Percentiles rank a stretch among this genome's conserved stretches.
phyloP scores from a whole-genome alignment of 2,329 filamentous ascomycete genomes.

The Chaetomium sp. region DNA sequence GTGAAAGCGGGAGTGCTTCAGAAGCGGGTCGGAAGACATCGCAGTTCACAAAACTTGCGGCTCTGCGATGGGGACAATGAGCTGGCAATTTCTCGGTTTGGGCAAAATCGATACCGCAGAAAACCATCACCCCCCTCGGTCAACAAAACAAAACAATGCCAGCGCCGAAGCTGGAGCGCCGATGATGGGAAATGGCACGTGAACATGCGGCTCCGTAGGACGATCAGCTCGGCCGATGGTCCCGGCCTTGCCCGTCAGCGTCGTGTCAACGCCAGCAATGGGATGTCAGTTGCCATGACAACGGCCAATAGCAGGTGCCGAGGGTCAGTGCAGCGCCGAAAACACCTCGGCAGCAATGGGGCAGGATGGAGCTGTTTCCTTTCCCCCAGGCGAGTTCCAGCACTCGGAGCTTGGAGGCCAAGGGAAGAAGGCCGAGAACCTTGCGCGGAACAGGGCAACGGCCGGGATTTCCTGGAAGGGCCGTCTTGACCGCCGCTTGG shows the following conservation, averaged over 20 bases:
- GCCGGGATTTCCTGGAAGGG: neutral
- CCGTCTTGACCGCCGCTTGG: neutral
- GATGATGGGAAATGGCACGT: slow-evolving; percentile 8
- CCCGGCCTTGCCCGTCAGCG: slow-evolving; percentile 5
- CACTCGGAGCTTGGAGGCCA: too few relatives aligned
- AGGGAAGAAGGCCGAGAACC: neutral
- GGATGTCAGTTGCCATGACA: slow-evolving; percentile 22
- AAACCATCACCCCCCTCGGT: too few relatives aligned
- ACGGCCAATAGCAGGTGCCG: slow-evolving; percentile 14
- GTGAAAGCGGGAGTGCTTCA: too few relatives aligned
- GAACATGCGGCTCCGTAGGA: slow-evolving; percentile 14
- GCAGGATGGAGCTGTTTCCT: neutral
- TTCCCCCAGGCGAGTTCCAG: neutral
- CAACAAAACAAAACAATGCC: too few relatives aligned
- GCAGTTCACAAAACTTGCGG: too few relatives aligned
- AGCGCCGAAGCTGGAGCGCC: neutral
- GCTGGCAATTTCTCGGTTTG: too few relatives aligned
- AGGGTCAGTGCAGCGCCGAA: slow-evolving; percentile 10
- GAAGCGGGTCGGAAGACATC: too few relatives aligned
- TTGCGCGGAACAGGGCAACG: neutral
- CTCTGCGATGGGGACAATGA: too few relatives aligned
- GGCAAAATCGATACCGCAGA: too few relatives aligned
- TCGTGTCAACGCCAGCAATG: neutral
- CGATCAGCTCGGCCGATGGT: slow-evolving; percentile 9
- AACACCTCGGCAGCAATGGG: slow-evolving; percentile 13